Conservation (phyloP, 495 filamentous ascomycete genomes). For the Trichoderma orchidacearum region DNA sequence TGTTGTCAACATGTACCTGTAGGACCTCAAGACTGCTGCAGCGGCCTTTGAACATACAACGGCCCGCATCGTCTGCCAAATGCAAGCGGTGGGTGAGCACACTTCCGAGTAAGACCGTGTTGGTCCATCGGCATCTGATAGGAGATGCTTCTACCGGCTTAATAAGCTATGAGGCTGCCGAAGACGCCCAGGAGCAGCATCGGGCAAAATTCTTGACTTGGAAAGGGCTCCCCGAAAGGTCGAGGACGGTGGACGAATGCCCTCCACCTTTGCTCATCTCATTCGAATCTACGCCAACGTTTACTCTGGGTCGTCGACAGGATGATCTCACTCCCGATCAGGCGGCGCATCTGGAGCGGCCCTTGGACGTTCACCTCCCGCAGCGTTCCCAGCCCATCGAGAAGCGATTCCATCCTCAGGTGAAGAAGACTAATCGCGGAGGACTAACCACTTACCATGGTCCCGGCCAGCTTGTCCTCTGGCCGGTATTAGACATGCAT, state of each 20-base stretch:
- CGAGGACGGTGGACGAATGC: conserved; percentile 1
- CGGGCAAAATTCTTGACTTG: conserved; percentile 28
- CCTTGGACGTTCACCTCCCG: conserved; percentile 21
- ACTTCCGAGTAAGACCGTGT: neutral
- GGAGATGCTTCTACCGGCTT: neutral
- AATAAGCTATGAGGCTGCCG: conserved; percentile 8
- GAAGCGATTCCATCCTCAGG: conserved; percentile 33
- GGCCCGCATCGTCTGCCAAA: neutral
- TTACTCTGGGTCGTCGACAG: conserved; percentile 83
- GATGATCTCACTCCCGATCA: conserved; percentile 38
- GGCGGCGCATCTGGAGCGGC: conserved; percentile 18
- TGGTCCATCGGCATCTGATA: neutral
- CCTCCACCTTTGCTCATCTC: conserved; percentile 57
- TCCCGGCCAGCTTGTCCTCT: conserved; percentile 82
- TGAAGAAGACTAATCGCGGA: conserved; percentile 62
- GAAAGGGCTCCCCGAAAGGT: conserved; percentile 18
- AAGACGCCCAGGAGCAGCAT: conserved; percentile 25
- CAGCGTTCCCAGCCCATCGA: conserved; percentile 12
- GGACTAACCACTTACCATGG: conserved; percentile 94
- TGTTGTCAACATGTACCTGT: too few species aligned
- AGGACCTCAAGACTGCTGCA: too few species aligned
- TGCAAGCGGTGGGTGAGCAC: neutral
- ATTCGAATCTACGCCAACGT: conserved; percentile 73
- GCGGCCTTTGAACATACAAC: neutral
- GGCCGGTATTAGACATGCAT: conserved; percentile 67